Evolutionary conservation across 176 grass and related monocot species (phyloP).

Genomic region (Oryza longistaminata): DNA sequence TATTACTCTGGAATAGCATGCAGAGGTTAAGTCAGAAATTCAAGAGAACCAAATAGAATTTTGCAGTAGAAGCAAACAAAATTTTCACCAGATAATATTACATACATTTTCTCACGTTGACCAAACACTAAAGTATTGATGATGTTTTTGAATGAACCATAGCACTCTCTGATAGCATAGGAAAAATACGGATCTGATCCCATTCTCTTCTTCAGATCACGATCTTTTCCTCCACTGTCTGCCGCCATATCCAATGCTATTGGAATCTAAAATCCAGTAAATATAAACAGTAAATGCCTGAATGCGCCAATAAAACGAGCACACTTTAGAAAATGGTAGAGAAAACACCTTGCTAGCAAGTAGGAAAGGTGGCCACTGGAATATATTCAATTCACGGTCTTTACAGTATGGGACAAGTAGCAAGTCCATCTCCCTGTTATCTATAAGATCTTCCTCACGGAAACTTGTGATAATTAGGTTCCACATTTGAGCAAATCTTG

Average conservation of each 20-base stretch:
- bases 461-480: slow-evolving; percentile 92
- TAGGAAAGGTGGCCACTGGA: slow-evolving; percentile 97
- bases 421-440: slow-evolving; percentile 92
- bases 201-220: slow-evolving; percentile 84
- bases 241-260: slow-evolving; percentile 98
- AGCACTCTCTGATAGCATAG: slow-evolving; percentile 87
- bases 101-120: slow-evolving; percentile 62
- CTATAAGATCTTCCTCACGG: slow-evolving; percentile 92
- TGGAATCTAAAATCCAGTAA: slow-evolving; percentile 61
- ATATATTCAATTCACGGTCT: slow-evolving; percentile 77
- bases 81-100: slow-evolving; percentile 3
- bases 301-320: slow-evolving; percentile 19
- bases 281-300: slow-evolving; percentile 29
- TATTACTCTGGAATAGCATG: slow-evolving; percentile 65
- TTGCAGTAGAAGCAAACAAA: slow-evolving; percentile 5
- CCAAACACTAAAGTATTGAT: slow-evolving; percentile 76
- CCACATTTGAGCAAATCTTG: slow-evolving; percentile 99
- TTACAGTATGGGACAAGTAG: slow-evolving; percentile 94
- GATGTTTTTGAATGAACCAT: slow-evolving; percentile 90
- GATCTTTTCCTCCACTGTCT: slow-evolving; percentile 82
- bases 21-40: neutral
- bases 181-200: slow-evolving; percentile 71
- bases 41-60: slow-evolving; percentile 12
- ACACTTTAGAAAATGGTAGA: slow-evolving; percentile 19
- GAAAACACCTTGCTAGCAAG: slow-evolving; percentile 93